Evolutionary conservation across 2,329 filamentous ascomycete genomes (phyloP).

Genomic region (Emmonsiellopsis sp.): DNA sequence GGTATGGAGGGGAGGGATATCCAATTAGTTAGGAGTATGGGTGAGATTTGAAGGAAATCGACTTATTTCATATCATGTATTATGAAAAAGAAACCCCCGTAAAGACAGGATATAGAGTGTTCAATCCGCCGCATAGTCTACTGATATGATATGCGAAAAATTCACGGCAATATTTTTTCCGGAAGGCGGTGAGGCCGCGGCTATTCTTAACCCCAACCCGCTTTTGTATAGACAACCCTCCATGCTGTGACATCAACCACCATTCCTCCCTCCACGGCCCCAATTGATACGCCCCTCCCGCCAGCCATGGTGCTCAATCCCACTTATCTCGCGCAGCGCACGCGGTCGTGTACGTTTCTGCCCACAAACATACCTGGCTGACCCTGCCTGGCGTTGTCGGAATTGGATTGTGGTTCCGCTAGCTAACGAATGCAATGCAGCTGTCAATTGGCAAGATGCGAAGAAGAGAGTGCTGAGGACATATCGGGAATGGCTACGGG

Average conservation of each 20-base stretch:
- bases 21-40: neutral
- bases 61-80: neutral
- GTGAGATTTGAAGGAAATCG: neutral
- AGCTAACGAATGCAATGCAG: conserved; percentile 41
- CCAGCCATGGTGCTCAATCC: conserved; percentile 76
- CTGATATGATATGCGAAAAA: neutral
- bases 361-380: neutral
- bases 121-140: too few relatives aligned
- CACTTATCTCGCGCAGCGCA: conserved; percentile 78
- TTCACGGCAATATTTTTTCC: neutral
- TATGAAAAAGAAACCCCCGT: too few relatives aligned
- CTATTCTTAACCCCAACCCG: neutral
- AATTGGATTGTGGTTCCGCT: neutral
- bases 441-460: conserved; percentile 81
- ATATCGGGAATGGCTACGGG: conserved; percentile 93
- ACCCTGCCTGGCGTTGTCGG: too few relatives aligned
- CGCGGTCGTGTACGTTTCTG: conserved; percentile 60
- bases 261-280: neutral
- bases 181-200: conserved; percentile 1
- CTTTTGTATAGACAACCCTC: neutral
- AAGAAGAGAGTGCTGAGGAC: conserved; percentile 75
- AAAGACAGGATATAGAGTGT: too few relatives aligned
- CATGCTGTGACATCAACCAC: neutral
- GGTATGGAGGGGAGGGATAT: neutral
- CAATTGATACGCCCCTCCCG: neutral